These are phyloP conservation scores for Phytophthora citricola DNA, from an alignment of 352 stramenopile genomes.

Conservation along the genomic window DNA sequence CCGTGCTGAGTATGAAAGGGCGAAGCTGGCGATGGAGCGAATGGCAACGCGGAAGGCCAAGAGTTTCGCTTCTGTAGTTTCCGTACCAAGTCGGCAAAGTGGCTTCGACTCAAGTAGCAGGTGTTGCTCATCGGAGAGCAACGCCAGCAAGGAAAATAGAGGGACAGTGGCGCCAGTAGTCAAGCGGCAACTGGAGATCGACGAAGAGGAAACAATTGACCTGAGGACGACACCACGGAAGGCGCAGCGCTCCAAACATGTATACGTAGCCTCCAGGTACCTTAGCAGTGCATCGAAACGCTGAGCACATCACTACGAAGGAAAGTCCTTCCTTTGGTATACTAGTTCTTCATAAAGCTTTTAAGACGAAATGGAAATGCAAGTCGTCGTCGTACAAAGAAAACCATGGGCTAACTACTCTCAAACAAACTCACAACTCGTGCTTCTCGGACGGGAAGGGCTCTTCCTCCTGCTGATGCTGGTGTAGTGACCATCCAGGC, in stretches of 20 bases:
- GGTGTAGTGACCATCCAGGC: slow-evolving; percentile 78
- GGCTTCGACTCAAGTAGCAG: slow-evolving; percentile 9
- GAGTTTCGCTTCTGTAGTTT: slow-evolving; percentile 19
- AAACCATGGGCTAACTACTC: slow-evolving; percentile 25
- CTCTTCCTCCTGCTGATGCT: slow-evolving; percentile 33
- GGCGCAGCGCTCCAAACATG: slow-evolving; percentile 43
- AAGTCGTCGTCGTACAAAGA: slow-evolving; percentile 32
- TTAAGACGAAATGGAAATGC: slow-evolving; percentile 26
- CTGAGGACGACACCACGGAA: slow-evolving; percentile 35
- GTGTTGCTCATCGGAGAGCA: slow-evolving; percentile 25
- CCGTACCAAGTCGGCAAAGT: slow-evolving; percentile 10
- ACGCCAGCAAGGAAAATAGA: slow-evolving; percentile 21
- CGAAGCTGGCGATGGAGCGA: slow-evolving; percentile 71
- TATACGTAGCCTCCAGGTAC: slow-evolving; percentile 58
- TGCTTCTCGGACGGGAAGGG: slow-evolving; percentile 32
- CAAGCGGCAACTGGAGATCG: slow-evolving; percentile 27
- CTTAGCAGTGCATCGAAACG: slow-evolving; percentile 44
- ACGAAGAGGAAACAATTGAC: slow-evolving; percentile 17
- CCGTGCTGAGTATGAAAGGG: slow-evolving; percentile 67
- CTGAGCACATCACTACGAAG: slow-evolving; percentile 20
- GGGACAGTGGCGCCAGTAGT: slow-evolving; percentile 8
- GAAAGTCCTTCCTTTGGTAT: slow-evolving; percentile 29
- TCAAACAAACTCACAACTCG: slow-evolving; percentile 42
- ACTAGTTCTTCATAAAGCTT: slow-evolving; percentile 39
- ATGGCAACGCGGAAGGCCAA: slow-evolving; percentile 47